Base-by-base conservation (phyloP, 2,329 filamentous ascomycete species). In the Fusarium coffeatum region DNA sequence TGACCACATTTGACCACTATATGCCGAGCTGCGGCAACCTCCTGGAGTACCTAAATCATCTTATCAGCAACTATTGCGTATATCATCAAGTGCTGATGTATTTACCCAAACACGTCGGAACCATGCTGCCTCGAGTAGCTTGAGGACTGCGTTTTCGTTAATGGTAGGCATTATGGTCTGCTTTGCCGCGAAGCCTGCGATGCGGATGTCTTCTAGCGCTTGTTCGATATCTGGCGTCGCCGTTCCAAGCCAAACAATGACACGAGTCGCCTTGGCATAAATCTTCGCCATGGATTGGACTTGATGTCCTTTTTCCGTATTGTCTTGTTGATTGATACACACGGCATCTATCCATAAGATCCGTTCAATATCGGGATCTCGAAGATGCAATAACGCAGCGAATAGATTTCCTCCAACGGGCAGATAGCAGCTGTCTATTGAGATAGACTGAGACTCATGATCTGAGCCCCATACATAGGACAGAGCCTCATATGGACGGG, bases 91-190 rank as follows among this genome's bases (percentile, higher is more conserved):
- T 2, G 23, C 18, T 8, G 28, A 16, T 15, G 20, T 10, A 3
- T 22, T 30, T 23, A 59, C 56, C 56, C 40, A 59, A 9, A 55
- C 16, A 1, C 40, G 12, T 9, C 12, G 8, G 10, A 59, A 59
- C 48, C 48, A 59, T 0, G 23, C 15, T 13, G 27, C 10, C 2
- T 13, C 8, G 1, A 55, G 15, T 12, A 59, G 1, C 8, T 3
- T 1, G 8, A 54, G 22, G 9, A 37, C 18, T 4, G 15, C 6
- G 0, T 6, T 11, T 3, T 23, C 1, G 4, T 41, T 30, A 0
- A 0, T 28, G 1, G 4, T 2, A 2, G 8, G 32, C 10, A 4
- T n/a, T n/a, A n/a, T n/a, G 30, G n/a, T 9, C 2, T 13, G 27
- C 12, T n/a, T 13, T 4, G 4, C 22, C 8, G 48, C 15, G 5